phyloP scores from a whole-genome alignment of 139 green algal genomes.

The Limnomonas spitsbergensis region DNA sequence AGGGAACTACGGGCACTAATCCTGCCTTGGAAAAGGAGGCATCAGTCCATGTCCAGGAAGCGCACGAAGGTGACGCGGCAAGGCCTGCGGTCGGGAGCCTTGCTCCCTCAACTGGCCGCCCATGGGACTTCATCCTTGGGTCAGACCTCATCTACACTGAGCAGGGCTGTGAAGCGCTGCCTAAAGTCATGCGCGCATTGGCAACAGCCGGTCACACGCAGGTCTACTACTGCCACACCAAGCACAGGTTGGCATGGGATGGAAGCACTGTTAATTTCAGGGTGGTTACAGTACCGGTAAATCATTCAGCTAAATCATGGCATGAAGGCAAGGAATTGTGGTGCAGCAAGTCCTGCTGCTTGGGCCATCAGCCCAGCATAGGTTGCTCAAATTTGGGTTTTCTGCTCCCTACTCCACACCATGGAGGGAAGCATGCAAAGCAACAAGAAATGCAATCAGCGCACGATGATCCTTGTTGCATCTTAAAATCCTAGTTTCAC shows the following conservation, averaged over 20 bases:
- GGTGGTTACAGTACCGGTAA: not conserved
- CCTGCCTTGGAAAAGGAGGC: not conserved
- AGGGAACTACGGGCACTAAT: not conserved
- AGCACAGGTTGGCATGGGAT: slow-evolving; percentile 16
- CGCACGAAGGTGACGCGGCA: not conserved
- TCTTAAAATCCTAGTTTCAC: no score
- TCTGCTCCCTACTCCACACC: no score
- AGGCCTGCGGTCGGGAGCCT: not conserved
- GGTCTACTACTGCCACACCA: slow-evolving; percentile 36
- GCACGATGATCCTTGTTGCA: no score
- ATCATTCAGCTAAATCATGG: not conserved
- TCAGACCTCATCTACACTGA: slow-evolving; percentile 40
- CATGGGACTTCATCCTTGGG: slow-evolving; percentile 36
- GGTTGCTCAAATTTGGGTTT: no score
- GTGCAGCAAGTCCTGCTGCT: no score
- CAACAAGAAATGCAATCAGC: no score
- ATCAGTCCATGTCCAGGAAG: not conserved
- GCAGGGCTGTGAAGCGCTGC: slow-evolving; percentile 6
- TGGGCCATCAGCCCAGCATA: no score
- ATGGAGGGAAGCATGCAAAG: no score
- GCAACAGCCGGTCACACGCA: not conserved
- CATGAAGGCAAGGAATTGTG: not conserved
- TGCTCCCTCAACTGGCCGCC: not conserved
- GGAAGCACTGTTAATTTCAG: not conserved
- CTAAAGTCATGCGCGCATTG: slow-evolving; percentile 21